These are phyloP conservation scores for Eutrema salsugineum DNA, from an alignment of 441 rosid species.

Conservation along the genomic window DNA sequence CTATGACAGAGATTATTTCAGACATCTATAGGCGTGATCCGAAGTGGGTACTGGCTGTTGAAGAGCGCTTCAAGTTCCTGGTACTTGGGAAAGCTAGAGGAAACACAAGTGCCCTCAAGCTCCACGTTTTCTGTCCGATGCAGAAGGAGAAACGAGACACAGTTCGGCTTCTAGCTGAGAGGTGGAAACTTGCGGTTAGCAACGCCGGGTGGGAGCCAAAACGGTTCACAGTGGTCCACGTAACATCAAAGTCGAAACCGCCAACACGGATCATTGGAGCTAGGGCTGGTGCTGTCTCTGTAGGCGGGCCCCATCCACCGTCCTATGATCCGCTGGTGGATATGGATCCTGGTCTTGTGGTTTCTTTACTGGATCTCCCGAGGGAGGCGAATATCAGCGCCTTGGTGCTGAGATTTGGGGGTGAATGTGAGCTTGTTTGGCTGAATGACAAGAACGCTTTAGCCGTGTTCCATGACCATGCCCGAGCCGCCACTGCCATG, in stretches of 20 bases:
- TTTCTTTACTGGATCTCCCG: conserved; percentile 88
- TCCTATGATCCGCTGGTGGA: conserved; percentile 77
- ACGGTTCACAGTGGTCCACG: conserved; percentile 80
- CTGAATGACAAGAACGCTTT: conserved; percentile 94
- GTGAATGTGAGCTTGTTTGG: conserved; percentile 97
- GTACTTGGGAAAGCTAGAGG: conserved; percentile 87
- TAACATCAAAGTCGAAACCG: conserved; percentile 71
- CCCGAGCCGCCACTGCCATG: conserved; percentile 96
- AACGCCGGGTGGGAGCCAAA: conserved; percentile 98
- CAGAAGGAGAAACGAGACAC: conserved; percentile 95
- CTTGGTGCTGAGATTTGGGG: conserved; percentile 86
- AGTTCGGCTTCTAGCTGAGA: conserved; percentile 78
- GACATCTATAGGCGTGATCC: conserved; percentile 95
- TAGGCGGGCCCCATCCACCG: conserved; percentile 50
- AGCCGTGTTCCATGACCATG: conserved; percentile 92
- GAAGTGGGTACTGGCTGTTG: conserved; percentile 87
- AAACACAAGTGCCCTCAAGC: conserved; percentile 55
- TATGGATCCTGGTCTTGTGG: conserved; percentile 97
- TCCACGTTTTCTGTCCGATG: conserved; percentile 97
- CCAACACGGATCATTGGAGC: conserved; percentile 79
- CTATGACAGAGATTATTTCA: conserved; percentile 62
- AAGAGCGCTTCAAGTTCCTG: conserved; percentile 93
- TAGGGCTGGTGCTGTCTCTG: conserved; percentile 52
- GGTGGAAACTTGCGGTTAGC: conserved; percentile 86
- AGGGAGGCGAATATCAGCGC: conserved; percentile 92